Percentiles rank a stretch among this genome's conserved stretches.
phyloP scores from a whole-genome alignment of 129 eudicot species.

The Pulicaria dysenterica region DNA sequence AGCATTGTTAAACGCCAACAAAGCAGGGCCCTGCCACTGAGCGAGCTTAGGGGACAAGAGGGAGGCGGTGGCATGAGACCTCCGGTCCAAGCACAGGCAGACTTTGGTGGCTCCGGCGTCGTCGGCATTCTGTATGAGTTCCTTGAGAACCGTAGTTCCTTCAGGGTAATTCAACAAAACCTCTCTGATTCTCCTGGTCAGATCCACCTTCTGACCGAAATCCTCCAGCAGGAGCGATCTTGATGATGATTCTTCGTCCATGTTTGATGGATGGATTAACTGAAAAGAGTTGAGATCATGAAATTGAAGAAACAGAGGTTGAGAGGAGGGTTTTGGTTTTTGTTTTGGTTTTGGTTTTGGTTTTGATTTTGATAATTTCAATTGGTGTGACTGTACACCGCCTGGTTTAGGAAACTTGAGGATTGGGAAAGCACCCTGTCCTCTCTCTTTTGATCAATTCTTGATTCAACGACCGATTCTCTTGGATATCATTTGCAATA shows the following conservation, averaged over 20 bases:
- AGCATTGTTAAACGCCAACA: constrained; percentile 84
- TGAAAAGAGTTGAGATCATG: constrained; percentile 21
- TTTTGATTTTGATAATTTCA: constrained; percentile 1
- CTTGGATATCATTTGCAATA: no score
- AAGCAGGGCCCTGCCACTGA: constrained; percentile 96
- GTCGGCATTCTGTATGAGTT: constrained; percentile 96
- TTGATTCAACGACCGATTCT: no score
- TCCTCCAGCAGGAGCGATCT: constrained; percentile 75
- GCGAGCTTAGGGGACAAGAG: constrained; percentile 60
- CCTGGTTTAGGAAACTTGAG: constrained; percentile 17
- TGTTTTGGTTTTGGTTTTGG: constrained; percentile 3
- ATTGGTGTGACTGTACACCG: neutral
- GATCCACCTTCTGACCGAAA: constrained; percentile 97
- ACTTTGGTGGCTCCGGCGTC: constrained; percentile 98
- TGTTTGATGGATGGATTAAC: constrained; percentile 2
- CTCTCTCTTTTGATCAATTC: no score
- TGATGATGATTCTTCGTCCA: constrained; percentile 29
- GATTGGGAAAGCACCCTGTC: constrained; percentile 20
- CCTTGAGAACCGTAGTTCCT: constrained; percentile 94
- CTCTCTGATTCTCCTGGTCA: constrained; percentile 91
- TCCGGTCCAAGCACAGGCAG: constrained; percentile 77
- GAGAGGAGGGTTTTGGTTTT: constrained; percentile 21
- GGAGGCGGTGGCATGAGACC: constrained; percentile 57
- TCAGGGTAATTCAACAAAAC: constrained; percentile 89
- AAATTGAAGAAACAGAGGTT: neutral